Conservation (phyloP, 805 yeast genomes). For the Kodamaea lidongshanica region DNA sequence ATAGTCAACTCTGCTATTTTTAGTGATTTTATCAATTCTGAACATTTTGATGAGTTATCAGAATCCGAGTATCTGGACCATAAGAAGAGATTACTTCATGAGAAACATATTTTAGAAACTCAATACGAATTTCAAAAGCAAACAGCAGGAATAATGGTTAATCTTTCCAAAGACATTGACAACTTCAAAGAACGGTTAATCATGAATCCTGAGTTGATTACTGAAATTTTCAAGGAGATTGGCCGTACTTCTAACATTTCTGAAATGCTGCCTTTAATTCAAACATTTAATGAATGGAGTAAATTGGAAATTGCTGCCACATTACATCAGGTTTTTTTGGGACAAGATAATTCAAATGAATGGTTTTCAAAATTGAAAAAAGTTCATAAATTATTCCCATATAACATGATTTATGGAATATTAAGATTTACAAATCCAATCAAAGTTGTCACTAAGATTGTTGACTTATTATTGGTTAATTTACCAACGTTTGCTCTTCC, state of each 20-base stretch:
- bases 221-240: slow-evolving; percentile 59
- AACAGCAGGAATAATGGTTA: slow-evolving; percentile 51
- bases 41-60: slow-evolving; percentile 30
- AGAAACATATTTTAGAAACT: slow-evolving; percentile 47
- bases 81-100: slow-evolving; percentile 52
- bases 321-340: slow-evolving; percentile 70
- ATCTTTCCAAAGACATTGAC: slow-evolving; percentile 51
- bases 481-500: slow-evolving; percentile 26
- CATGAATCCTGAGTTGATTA: slow-evolving; percentile 47
- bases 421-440: slow-evolving; percentile 83
- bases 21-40: slow-evolving; percentile 44
- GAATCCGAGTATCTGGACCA: slow-evolving; percentile 50
- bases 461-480: slow-evolving; percentile 68
- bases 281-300: slow-evolving; percentile 73
- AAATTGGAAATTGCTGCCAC: slow-evolving; percentile 81
- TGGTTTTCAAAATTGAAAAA: slow-evolving; percentile 63
- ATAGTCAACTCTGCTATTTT: slow-evolving; percentile 49
- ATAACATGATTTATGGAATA: slow-evolving; percentile 67
- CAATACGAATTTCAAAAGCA: slow-evolving; percentile 70
- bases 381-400: slow-evolving; percentile 76
- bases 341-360: slow-evolving; percentile 76
- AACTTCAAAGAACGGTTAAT: slow-evolving; percentile 53
- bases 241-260: slow-evolving; percentile 45
- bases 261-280: slow-evolving; percentile 60
- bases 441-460: slow-evolving; percentile 68